Percentiles rank a stretch among this genome's conserved stretches.
These are phyloP conservation scores for Cocos nucifera DNA, from an alignment of 176 grass and related monocot genomes.

Conservation along the genomic window DNA sequence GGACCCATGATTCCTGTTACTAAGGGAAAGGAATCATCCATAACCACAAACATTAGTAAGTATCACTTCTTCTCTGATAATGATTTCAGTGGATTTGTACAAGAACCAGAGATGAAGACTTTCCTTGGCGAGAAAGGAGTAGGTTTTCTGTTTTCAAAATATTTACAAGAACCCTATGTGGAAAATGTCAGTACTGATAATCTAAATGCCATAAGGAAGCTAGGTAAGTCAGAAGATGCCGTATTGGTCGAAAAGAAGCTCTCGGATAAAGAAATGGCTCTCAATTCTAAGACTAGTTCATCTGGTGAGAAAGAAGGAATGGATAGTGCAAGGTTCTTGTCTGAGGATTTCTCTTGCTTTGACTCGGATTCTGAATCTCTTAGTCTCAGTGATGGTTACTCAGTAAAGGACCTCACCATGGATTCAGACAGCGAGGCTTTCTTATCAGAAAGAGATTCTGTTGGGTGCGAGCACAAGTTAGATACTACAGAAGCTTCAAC, in stretches of 20 bases:
- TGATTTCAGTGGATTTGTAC: conserved; percentile 56
- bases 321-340: conserved; percentile 28
- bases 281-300: conserved; percentile 9
- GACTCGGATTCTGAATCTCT: conserved; percentile 68
- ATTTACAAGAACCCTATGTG: no score
- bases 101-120: conserved; percentile 56
- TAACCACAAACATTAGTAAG: conserved; percentile 30
- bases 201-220: no score
- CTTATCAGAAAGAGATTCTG: conserved; percentile 57
- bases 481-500: conserved; percentile 3
- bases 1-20: background rate
- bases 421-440: conserved; percentile 93
- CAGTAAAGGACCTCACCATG: conserved; percentile 68
- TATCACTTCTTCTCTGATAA: conserved; percentile 56
- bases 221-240: background rate
- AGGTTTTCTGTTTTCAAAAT: no score
- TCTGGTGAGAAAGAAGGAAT: conserved; percentile 8
- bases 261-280: conserved; percentile 12
- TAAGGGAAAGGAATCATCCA: conserved; percentile 5
- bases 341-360: conserved; percentile 55
- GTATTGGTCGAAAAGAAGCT: background rate
- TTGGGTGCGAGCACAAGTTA: conserved; percentile 6
- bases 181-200: no score
- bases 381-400: conserved; percentile 80
- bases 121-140: conserved; percentile 26